A percentile compares a stretch with the other conserved stretches of the same genome.
phyloP scores from a whole-genome alignment of 192 early-diverging fungal species.

The Entomortierella beljakovae region DNA sequence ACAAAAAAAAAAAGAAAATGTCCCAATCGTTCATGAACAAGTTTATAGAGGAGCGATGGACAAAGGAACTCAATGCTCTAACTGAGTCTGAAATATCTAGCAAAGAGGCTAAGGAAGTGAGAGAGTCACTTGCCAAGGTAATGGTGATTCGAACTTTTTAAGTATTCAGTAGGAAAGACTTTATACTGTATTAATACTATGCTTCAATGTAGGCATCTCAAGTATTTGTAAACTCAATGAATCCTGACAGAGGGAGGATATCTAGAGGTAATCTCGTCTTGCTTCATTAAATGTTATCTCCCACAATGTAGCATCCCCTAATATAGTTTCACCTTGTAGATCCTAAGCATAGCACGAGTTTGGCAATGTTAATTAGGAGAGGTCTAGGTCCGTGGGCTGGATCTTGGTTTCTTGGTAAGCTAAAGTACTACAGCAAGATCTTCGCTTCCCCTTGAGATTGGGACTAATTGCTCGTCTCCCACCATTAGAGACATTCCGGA shows the following conservation, averaged over 20 bases:
- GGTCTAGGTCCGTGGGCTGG: conserved; percentile 28
- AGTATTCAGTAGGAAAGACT: too few species aligned
- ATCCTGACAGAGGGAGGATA: conserved; percentile 1
- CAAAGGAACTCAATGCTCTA: not conserved
- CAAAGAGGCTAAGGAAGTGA: not conserved
- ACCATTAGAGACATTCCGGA: conserved; percentile 20
- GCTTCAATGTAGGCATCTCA: conserved; percentile 7
- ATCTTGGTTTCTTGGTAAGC: conserved; percentile 32
- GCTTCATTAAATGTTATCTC: too few species aligned
- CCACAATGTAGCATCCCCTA: too few species aligned
- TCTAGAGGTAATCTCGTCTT: not conserved
- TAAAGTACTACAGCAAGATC: too few species aligned
- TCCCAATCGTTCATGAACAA: conserved; percentile 18
- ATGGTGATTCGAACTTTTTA: not conserved
- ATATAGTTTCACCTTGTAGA: too few species aligned
- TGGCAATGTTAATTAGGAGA: conserved; percentile 26
- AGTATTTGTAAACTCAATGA: conserved; percentile 24
- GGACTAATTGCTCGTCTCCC: not conserved
- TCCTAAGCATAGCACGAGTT: conserved; percentile 21
- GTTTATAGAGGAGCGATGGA: conserved; percentile 21
- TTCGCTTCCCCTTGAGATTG: not conserved
- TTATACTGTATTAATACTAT: too few species aligned
- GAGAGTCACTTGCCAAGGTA: not conserved
- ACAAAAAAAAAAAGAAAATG: too few species aligned
- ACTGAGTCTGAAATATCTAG: not conserved